Base-by-base conservation (phyloP, 2,329 filamentous ascomycete species). In the Escovopsis sp. region DNA sequence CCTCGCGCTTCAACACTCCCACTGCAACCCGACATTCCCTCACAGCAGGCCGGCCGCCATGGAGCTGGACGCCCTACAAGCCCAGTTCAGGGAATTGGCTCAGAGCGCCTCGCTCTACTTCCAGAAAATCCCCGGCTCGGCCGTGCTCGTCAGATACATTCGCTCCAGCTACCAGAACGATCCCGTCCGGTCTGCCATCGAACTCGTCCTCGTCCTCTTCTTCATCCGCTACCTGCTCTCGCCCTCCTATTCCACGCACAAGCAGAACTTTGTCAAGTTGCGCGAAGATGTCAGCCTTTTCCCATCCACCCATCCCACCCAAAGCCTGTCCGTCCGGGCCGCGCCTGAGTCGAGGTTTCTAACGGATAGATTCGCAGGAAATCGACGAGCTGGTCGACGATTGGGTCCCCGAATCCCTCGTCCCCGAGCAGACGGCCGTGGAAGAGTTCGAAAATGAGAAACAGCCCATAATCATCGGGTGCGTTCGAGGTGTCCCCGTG, bases 81-180 rank as follows among this genome's bases (percentile, higher is more conserved):
- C 48, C 43, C 57, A 54, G 40, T 65, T 74, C 50, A 52, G 74
- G 47, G 64, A 70, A 44, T 58, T 66, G 44, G 70, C 71, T 49
- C 62, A 74, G 37, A 64, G 71, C 46, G 66, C 72, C 20, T 67
- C 68, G 41, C 66, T 76, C 45, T 72, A 79, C 44, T 93, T 98
- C 58, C 88, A 95, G 55, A 85, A 83, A 56, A 74, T 98, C 33
- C 93, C 91, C 27, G 91, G 91, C 40, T 96, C 89, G 27, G 84
- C 89, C 35, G 94, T 98, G 52, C 71, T 96, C 54, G 76, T 94
- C 52, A 84, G 91, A 48, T 98, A 98, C 64, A 87, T 98, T 58
- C 85, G 85, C 61, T 94, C 87, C 44, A 94, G 87, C 59, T 96
- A 98, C 67, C 91, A 98, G 66, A 83, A 98, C 58, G 91, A 98